A percentile compares a stretch with the other conserved stretches of the same genome.
phyloP scores from a whole-genome alignment of 2,329 filamentous ascomycete genomes.

The Curvularia lunata region DNA sequence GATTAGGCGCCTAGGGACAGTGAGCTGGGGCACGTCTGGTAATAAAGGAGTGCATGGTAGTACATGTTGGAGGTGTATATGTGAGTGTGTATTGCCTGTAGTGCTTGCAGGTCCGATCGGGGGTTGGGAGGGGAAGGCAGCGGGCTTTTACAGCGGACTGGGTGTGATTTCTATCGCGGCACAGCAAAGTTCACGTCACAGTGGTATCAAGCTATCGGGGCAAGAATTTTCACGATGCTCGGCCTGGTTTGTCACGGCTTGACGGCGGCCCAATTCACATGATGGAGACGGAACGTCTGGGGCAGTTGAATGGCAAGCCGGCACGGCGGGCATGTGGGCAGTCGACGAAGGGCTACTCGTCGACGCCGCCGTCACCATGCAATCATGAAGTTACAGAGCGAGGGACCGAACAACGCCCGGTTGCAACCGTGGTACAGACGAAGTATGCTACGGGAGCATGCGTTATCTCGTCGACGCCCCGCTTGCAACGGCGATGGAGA shows the following conservation, averaged over 20 bases:
- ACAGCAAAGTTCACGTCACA: constrained; percentile 30
- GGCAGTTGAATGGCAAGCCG: constrained; percentile 7
- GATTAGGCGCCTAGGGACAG: constrained; percentile 74
- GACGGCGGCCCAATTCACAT: constrained; percentile 30
- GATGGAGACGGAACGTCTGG: constrained; percentile 22
- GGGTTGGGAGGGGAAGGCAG: constrained; percentile 4
- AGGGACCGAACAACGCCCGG: constrained; percentile 10
- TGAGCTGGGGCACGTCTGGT: constrained; percentile 32
- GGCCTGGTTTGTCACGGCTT: constrained; percentile 33
- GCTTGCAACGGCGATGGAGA: constrained; percentile 5
- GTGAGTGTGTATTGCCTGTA: constrained; percentile 16
- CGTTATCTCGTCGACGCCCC: not conserved
- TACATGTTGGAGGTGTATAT: constrained; percentile 37
- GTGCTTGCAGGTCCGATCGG: constrained; percentile 1
- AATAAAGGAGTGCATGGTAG: constrained; percentile 31
- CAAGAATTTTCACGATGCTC: constrained; percentile 28
- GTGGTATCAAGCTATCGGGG: constrained; percentile 17
- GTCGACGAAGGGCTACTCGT: constrained; percentile 33
- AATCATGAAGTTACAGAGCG: constrained; percentile 25
- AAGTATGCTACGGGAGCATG: constrained; percentile 33
- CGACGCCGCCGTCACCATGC: constrained; percentile 43
- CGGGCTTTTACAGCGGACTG: constrained; percentile 9
- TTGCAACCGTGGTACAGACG: constrained; percentile 33
- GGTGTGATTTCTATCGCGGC: constrained; percentile 26
- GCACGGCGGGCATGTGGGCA: constrained; percentile 20